Evolutionary conservation across 495 filamentous ascomycete species (phyloP).

Genomic region (Neurospora tetraspora): DNA sequence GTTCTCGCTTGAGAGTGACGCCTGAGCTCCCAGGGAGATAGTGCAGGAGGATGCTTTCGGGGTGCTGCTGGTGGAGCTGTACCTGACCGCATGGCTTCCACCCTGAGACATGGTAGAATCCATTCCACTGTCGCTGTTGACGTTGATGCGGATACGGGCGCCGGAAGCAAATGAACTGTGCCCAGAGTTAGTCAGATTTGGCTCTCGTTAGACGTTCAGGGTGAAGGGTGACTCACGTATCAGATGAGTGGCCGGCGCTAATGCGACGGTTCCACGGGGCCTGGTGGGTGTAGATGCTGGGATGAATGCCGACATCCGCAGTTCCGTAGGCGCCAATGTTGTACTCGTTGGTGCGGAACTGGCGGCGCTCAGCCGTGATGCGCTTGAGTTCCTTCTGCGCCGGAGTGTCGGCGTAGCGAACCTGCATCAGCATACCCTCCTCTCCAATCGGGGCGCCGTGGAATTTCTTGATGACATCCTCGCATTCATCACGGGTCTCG

Average conservation of each 20-base stretch:
- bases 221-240: slow-evolving; percentile 10
- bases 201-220: too few species aligned
- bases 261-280: slow-evolving; percentile 23
- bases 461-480: slow-evolving; percentile 73
- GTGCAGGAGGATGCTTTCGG: background rate
- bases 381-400: slow-evolving; percentile 94
- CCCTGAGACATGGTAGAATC: slow-evolving; percentile 9
- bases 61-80: slow-evolving; percentile 4
- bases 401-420: slow-evolving; percentile 93
- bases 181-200: slow-evolving; percentile 5
- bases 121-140: slow-evolving; percentile 7
- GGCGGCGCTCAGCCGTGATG: slow-evolving; percentile 81
- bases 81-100: slow-evolving; percentile 17
- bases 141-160: slow-evolving; percentile 8
- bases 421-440: slow-evolving; percentile 70
- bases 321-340: slow-evolving; percentile 56
- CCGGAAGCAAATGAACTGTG: slow-evolving; percentile 20
- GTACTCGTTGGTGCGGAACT: slow-evolving; percentile 92
- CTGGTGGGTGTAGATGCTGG: slow-evolving; percentile 29
- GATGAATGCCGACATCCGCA: slow-evolving; percentile 39
- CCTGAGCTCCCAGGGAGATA: background rate
- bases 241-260: slow-evolving; percentile 11
- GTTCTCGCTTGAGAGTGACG: background rate
- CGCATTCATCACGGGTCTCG: slow-evolving; percentile 75
- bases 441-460: slow-evolving; percentile 62